phyloP scores from a whole-genome alignment of 1,284 basidiomycete genomes.

The Malassezia equina region DNA sequence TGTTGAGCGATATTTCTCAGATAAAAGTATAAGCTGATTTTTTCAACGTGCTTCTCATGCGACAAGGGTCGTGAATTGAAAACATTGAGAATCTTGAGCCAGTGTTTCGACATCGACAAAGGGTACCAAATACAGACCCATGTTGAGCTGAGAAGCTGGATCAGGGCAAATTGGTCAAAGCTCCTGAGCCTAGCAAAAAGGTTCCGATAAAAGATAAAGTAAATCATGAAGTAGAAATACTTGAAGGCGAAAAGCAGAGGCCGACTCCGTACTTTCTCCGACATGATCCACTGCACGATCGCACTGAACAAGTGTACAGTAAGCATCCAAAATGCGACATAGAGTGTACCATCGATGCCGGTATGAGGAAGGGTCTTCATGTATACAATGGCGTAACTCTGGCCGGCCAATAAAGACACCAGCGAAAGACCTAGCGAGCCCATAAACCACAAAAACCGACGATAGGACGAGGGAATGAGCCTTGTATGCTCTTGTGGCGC shows the following conservation, averaged over 20 bases:
- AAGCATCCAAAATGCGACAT: slow-evolving; percentile 54
- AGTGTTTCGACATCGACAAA: slow-evolving; percentile 52
- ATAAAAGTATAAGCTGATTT: slow-evolving; percentile 51
- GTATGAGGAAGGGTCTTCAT: slow-evolving; percentile 54
- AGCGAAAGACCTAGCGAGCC: slow-evolving; percentile 52
- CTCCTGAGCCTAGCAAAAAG: slow-evolving; percentile 48
- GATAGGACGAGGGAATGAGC: slow-evolving; percentile 54
- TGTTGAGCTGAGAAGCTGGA: slow-evolving; percentile 54
- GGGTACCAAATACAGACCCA: slow-evolving; percentile 54
- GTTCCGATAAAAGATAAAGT: slow-evolving; percentile 50
- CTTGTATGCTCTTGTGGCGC: slow-evolving; percentile 50
- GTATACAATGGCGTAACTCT: slow-evolving; percentile 55
- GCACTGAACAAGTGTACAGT: slow-evolving; percentile 52
- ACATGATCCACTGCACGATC: slow-evolving; percentile 52
- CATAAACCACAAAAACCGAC: slow-evolving; percentile 56
- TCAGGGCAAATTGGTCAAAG: slow-evolving; percentile 51
- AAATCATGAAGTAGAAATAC: slow-evolving; percentile 49
- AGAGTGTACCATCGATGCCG: slow-evolving; percentile 54
- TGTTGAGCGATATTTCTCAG: slow-evolving; percentile 56
- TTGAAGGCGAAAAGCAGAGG: slow-evolving; percentile 55
- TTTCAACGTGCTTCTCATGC: slow-evolving; percentile 53
- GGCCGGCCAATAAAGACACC: slow-evolving; percentile 55
- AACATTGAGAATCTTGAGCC: slow-evolving; percentile 50
- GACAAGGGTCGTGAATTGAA: slow-evolving; percentile 51
- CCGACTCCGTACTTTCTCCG: slow-evolving; percentile 52